These are phyloP conservation scores for Pistacia integerrima DNA, from an alignment of 345 rosid genomes.

Conservation along the genomic window DNA sequence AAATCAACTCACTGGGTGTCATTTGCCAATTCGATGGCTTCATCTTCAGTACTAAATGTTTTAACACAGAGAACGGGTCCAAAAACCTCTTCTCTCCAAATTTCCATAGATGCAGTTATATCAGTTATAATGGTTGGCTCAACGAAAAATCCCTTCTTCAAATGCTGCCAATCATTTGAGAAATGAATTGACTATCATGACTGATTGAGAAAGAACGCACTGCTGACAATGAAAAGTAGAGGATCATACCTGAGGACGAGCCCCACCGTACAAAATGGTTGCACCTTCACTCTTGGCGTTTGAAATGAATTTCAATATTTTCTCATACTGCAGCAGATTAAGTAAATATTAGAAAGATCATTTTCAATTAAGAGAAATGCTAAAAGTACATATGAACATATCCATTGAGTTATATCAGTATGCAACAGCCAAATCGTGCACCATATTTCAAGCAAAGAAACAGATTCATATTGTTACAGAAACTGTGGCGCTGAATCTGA, in stretches of 20 bases:
- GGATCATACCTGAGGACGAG: slow-evolving; percentile 68
- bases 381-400: neutral
- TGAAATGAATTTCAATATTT: slow-evolving; percentile 67
- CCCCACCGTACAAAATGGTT: slow-evolving; percentile 75
- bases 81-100: slow-evolving; percentile 99
- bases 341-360: slow-evolving; percentile 18
- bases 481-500: neutral
- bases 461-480: neutral
- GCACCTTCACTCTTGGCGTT: slow-evolving; percentile 95
- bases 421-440: neutral
- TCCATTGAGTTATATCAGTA: neutral
- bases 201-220: slow-evolving; percentile 16
- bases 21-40: slow-evolving; percentile 93
- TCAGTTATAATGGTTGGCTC: slow-evolving; percentile 81
- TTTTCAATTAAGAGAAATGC: neutral
- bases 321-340: slow-evolving; percentile 67
- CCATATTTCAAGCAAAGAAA: neutral
- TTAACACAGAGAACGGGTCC: slow-evolving; percentile 94
- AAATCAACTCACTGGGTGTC: slow-evolving; percentile 73
- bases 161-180: slow-evolving; percentile 54
- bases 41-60: slow-evolving; percentile 89
- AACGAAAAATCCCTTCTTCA: slow-evolving; percentile 75
- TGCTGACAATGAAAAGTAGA: slow-evolving; percentile 12
- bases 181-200: slow-evolving; percentile 19
- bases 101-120: slow-evolving; percentile 88